Conservation (phyloP, 306 rosid species). For the Vicia faba region DNA sequence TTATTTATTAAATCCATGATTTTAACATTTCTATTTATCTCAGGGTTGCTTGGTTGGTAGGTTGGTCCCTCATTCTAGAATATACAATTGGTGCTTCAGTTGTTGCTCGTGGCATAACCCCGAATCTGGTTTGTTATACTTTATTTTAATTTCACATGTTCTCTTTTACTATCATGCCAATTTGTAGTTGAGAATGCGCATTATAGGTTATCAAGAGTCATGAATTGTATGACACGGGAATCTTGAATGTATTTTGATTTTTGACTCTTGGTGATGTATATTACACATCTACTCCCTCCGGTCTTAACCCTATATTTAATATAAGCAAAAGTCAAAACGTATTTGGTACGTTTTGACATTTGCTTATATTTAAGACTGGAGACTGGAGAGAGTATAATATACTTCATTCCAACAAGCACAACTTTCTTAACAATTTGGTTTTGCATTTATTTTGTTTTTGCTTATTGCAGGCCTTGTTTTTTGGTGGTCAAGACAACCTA, state of each 20-base stretch:
- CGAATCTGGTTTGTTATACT: slow-evolving; percentile 69
- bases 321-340: too few species aligned
- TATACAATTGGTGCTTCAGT: slow-evolving; percentile 91
- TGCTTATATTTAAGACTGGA: too few species aligned
- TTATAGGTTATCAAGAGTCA: background rate
- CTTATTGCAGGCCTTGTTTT: slow-evolving; percentile 63
- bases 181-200: slow-evolving; percentile 2
- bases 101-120: slow-evolving; percentile 96
- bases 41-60: slow-evolving; percentile 93
- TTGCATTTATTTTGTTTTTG: slow-evolving; percentile 23
- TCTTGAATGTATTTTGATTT: slow-evolving; percentile 29
- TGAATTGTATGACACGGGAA: background rate
- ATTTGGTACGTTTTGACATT: too few species aligned
- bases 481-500: slow-evolving; percentile 58
- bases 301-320: too few species aligned
- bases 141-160: slow-evolving; percentile 1
- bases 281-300: background rate
- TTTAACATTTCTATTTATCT: slow-evolving; percentile 27
- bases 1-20: slow-evolving; percentile 28
- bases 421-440: slow-evolving; percentile 3
- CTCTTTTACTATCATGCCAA: slow-evolving; percentile 7
- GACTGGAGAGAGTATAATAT: background rate
- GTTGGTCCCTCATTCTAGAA: slow-evolving; percentile 92
- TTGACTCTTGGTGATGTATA: too few species aligned
- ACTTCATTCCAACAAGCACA: slow-evolving; percentile 10